Conservation (phyloP, 1,284 basidiomycete species). For the Trametes polyzona region DNA sequence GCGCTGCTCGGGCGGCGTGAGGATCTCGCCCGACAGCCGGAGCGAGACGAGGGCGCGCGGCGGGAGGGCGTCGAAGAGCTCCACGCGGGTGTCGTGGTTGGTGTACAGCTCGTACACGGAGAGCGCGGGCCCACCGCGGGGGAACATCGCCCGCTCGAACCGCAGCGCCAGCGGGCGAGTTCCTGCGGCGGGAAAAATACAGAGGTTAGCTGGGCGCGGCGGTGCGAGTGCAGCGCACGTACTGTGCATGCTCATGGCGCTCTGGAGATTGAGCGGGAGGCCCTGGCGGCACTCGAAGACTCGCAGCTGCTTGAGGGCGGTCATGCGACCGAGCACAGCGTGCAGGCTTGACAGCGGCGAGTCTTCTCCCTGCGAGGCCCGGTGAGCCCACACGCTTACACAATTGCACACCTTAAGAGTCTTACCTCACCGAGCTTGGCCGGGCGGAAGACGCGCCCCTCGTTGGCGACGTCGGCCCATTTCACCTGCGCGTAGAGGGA, state of each 20-base stretch:
- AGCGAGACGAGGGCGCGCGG: slow-evolving; percentile 33
- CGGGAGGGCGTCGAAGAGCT: slow-evolving; percentile 37
- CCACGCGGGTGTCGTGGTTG: slow-evolving; percentile 34
- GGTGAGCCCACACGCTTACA: slow-evolving; percentile 22
- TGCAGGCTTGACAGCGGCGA: slow-evolving; percentile 40
- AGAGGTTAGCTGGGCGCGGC: neutral
- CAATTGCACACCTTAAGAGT: slow-evolving; percentile 18
- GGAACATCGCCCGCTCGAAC: slow-evolving; percentile 47
- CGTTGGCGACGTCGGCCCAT: slow-evolving; percentile 46
- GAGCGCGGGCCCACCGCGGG: slow-evolving; percentile 30
- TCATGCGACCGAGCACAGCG: slow-evolving; percentile 37
- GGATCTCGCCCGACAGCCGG: slow-evolving; percentile 42
- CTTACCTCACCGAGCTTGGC: slow-evolving; percentile 16
- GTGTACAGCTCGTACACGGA: slow-evolving; percentile 42
- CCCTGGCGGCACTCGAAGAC: slow-evolving; percentile 43
- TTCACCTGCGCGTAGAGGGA: slow-evolving; percentile 30
- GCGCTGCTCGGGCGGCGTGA: slow-evolving; percentile 22
- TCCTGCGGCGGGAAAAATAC: slow-evolving; percentile 10
- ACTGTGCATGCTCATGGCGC: slow-evolving; percentile 22
- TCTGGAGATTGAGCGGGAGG: slow-evolving; percentile 27
- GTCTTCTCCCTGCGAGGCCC: slow-evolving; percentile 15
- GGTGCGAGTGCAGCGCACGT: slow-evolving; percentile 3
- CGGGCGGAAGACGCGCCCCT: slow-evolving; percentile 38
- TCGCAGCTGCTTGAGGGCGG: slow-evolving; percentile 38
- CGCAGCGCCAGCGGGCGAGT: slow-evolving; percentile 30